phyloP scores from a whole-genome alignment of 1,284 basidiomycete species.

The Trichosporon inkin region DNA sequence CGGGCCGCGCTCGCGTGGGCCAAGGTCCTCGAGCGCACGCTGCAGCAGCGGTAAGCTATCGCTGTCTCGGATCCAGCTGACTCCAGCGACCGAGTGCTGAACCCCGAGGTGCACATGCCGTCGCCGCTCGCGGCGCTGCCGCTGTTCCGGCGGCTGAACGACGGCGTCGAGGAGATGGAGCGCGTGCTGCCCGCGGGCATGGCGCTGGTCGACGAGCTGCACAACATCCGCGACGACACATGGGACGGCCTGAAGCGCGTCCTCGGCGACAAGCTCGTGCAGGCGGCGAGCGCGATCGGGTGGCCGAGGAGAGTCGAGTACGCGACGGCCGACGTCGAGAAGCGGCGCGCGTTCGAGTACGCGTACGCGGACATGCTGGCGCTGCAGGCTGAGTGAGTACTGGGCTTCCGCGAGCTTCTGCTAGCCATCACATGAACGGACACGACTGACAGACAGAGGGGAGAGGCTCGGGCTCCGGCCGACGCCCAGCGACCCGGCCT shows the following conservation, averaged over 20 bases:
- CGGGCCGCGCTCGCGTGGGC: constrained; percentile 71
- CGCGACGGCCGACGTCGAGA: constrained; percentile 52
- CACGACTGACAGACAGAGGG: constrained; percentile 49
- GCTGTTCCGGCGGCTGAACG: constrained; percentile 60
- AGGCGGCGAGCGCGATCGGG: constrained; percentile 64
- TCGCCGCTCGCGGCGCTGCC: constrained; percentile 54
- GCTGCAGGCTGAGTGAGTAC: constrained; percentile 64
- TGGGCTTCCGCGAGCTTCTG: too few species aligned
- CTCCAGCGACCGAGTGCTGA: constrained; percentile 37
- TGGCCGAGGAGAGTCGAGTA: constrained; percentile 77
- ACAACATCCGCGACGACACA: constrained; percentile 60
- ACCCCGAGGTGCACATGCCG: constrained; percentile 47
- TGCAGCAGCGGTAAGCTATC: constrained; percentile 64
- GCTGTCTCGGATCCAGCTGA: constrained; percentile 15
- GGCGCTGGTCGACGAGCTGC: constrained; percentile 54
- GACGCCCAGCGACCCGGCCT: constrained; percentile 12
- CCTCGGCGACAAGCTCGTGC: constrained; percentile 60
- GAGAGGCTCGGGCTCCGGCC: constrained; percentile 51
- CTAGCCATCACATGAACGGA: too few species aligned
- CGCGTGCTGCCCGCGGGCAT: constrained; percentile 48
- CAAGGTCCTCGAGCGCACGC: constrained; percentile 63
- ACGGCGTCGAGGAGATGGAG: constrained; percentile 56
- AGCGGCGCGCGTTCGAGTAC: constrained; percentile 63
- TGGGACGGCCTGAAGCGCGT: constrained; percentile 68
- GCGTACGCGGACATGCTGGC: constrained; percentile 69